A percentile compares a stretch with the other conserved stretches of the same genome.
These are phyloP conservation scores for Geum urbanum DNA, from an alignment of 306 rosid genomes.

Conservation along the genomic window DNA sequence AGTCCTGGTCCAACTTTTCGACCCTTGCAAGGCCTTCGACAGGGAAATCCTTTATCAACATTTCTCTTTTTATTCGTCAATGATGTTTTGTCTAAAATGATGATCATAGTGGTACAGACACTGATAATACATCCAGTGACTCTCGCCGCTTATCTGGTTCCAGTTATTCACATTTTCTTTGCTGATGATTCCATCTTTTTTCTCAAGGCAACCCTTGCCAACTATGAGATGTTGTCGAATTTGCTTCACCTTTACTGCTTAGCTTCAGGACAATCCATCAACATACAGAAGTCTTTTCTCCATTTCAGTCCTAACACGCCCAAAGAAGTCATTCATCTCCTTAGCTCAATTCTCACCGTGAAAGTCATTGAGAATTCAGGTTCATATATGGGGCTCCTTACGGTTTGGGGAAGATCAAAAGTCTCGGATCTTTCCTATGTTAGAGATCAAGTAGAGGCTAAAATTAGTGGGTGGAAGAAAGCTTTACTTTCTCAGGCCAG, in stretches of 20 bases:
- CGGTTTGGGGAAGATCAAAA: background rate
- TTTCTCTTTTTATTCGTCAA: background rate
- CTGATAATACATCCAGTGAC: background rate
- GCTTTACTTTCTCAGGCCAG: background rate
- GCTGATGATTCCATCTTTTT: background rate
- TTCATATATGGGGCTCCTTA: background rate
- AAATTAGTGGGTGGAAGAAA: no score
- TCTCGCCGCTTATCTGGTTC: background rate
- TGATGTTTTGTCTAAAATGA: background rate
- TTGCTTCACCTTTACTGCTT: background rate
- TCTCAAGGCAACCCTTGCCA: background rate
- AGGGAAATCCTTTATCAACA: background rate
- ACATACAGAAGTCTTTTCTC: background rate
- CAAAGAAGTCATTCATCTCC: background rate
- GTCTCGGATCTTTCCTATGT: background rate
- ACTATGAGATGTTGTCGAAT: background rate
- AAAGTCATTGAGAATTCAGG: background rate
- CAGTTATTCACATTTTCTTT: background rate
- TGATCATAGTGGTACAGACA: no score
- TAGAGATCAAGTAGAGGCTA: background rate
- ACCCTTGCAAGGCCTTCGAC: accelerated
- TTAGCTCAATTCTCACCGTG: background rate
- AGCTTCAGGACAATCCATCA: background rate
- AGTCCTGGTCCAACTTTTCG: background rate
- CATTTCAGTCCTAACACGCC: background rate